Percentiles rank a stretch among this genome's conserved stretches.
Evolutionary conservation across 306 rosid species (phyloP).

Genomic region (Acacia acuminata): DNA sequence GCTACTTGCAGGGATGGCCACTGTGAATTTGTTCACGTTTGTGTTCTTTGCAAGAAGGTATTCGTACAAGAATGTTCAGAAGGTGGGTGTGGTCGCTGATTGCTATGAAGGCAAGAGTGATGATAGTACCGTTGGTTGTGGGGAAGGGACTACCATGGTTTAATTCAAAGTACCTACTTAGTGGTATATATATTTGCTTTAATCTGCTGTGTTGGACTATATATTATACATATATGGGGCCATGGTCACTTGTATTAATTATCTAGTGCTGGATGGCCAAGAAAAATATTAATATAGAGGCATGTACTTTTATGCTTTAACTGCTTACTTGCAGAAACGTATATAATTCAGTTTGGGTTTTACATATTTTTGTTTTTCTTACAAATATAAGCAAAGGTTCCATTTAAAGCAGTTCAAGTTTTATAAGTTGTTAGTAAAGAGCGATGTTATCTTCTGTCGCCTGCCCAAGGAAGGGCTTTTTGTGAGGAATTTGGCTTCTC

Average conservation of each 20-base stretch:
- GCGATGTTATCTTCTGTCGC: neutral
- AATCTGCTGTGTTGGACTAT: neutral
- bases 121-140: neutral
- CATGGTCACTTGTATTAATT: neutral
- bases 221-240: neutral
- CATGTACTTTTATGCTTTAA: neutral
- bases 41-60: slow-evolving; percentile 77
- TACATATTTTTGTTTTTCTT: neutral
- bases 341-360: neutral
- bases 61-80: slow-evolving; percentile 82
- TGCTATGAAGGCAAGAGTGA: slow-evolving; percentile 49
- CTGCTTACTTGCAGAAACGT: neutral
- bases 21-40: slow-evolving; percentile 57
- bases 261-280: neutral
- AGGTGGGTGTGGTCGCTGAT: slow-evolving; percentile 59
- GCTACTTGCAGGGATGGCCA: slow-evolving; percentile 62
- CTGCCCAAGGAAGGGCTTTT: neutral
- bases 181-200: neutral
- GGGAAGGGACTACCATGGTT: slow-evolving; percentile 28
- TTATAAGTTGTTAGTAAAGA: neutral
- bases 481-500: no score
- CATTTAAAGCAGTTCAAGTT: neutral
- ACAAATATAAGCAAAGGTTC: neutral
- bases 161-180: neutral
- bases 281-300: neutral